A percentile compares a stretch with the other conserved stretches of the same genome.
Conservation (phyloP, 495 filamentous ascomycete genomes). For the Entonaema liquescens region DNA sequence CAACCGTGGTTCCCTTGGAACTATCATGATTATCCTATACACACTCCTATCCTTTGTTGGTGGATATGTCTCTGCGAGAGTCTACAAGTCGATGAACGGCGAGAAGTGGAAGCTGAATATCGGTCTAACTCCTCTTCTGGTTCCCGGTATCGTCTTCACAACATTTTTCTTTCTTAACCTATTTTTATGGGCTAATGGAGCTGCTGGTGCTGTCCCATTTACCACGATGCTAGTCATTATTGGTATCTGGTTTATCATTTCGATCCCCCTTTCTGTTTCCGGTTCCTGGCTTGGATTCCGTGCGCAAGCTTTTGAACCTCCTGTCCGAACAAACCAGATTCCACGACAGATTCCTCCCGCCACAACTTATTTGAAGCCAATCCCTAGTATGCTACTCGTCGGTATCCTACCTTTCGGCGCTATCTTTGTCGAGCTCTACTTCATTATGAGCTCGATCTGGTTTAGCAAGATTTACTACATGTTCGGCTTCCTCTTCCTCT, state of each 20-base stretch:
- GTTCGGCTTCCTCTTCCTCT: conserved; percentile 98
- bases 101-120: conserved; percentile 96
- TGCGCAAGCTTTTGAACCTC: conserved; percentile 69
- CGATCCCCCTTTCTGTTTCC: conserved; percentile 85
- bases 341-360: conserved; percentile 92
- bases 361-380: conserved; percentile 78
- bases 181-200: conserved; percentile 90
- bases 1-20: conserved; percentile 91
- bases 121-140: conserved; percentile 80
- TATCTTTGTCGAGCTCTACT: conserved; percentile 97
- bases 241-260: conserved; percentile 95
- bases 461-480: conserved; percentile 99
- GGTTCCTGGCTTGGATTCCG: conserved; percentile 94
- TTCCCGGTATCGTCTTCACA: conserved; percentile 86
- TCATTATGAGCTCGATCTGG: conserved; percentile 98
- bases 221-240: conserved; percentile 94
- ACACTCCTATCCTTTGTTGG: conserved; percentile 92
- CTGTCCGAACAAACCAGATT: conserved; percentile 96
- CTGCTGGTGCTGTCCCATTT: conserved; percentile 94
- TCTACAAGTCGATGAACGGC: conserved; percentile 91
- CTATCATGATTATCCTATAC: conserved; percentile 90
- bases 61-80: conserved; percentile 86
- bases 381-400: conserved; percentile 87
- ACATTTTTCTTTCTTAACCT: conserved; percentile 94
- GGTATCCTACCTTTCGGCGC: conserved; percentile 94